phyloP scores from a whole-genome alignment of 2,329 filamentous ascomycete genomes.

The Diaporthe citrichinensis region DNA sequence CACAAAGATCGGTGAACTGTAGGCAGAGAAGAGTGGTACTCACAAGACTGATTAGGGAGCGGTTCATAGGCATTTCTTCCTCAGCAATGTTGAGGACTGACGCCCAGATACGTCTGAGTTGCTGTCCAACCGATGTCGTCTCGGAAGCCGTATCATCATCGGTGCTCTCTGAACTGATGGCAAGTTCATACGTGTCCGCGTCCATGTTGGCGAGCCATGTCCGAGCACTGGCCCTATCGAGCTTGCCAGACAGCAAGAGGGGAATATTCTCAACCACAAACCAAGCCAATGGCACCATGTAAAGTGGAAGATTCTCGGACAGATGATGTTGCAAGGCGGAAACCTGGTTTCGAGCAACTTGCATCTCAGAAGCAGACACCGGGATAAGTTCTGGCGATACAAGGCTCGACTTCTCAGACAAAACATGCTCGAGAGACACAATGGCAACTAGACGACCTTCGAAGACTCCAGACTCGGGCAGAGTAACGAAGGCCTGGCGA shows the following conservation, averaged over 20 bases:
- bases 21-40: no score
- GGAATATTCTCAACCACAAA: constrained; percentile 45
- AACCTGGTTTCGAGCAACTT: background rate
- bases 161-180: constrained; percentile 53
- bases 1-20: constrained; percentile 62
- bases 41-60: constrained; percentile 60
- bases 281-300: constrained; percentile 43
- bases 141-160: background rate
- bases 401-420: background rate
- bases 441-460: background rate
- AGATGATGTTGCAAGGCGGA: background rate
- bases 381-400: background rate
- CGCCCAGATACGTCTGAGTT: constrained; percentile 53
- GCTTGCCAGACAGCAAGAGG: constrained; percentile 48
- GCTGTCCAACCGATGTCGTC: constrained; percentile 50
- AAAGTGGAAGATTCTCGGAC: background rate
- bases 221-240: background rate
- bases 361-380: constrained; percentile 44
- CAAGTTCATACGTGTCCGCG: background rate
- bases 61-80: constrained; percentile 51
- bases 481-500: background rate
- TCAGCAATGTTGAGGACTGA: constrained; percentile 35
- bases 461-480: background rate
- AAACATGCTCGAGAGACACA: background rate
- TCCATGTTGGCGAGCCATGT: background rate